Base-by-base conservation (phyloP, 768 basidiomycete species). In the Suillus cothurnatus region DNA sequence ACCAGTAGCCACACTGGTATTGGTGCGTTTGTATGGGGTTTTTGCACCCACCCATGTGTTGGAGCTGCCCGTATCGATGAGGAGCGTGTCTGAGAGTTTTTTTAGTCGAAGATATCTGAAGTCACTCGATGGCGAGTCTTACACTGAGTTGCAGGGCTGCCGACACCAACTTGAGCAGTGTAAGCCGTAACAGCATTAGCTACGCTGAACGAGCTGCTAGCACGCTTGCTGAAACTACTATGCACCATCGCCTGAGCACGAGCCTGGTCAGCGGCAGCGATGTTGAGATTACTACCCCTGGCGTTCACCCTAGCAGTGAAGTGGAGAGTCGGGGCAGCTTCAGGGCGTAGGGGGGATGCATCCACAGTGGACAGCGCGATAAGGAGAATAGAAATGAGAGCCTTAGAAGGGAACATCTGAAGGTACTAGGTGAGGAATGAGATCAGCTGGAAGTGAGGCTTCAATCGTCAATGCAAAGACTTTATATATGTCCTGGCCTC, bases 11-110 rank as follows among this genome's bases (percentile, higher is more conserved):
- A 61, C 28, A 36, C 72, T 71, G 9, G 66, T 64, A 43, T 38
- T 68, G 4, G 73, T 71, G 11, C 41, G 53, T 5, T 41, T n/a
- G 50, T 76, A 78, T 41, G 41, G n/a, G 0, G 62, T 61, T 1
- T 28, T 62, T 19, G 77, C 74, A 58, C 76, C 76, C 12, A 77
- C 61, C 74, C 76, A 77, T 1, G 77, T 77, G 23, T 71, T 72
- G 3, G 74, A 66, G 61, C 76, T 78, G 45, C 76, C 76, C 1
- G 77, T 77, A 50, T 78, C 76, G 14, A 78, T 60, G 14, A 77
- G 38, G 19, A 77, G 68, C 8, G 68, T 65, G 52, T 69, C 79
- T 78, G 41, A 15, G 19, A 4, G n/a, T 26, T 38, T 47, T 31
- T 31, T 4, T 23, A 58, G 15, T 63, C 47, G n/a, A 36, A 39